Base-by-base conservation (phyloP, 352 stramenopile species). In the Globisporangium takayamanum region DNA sequence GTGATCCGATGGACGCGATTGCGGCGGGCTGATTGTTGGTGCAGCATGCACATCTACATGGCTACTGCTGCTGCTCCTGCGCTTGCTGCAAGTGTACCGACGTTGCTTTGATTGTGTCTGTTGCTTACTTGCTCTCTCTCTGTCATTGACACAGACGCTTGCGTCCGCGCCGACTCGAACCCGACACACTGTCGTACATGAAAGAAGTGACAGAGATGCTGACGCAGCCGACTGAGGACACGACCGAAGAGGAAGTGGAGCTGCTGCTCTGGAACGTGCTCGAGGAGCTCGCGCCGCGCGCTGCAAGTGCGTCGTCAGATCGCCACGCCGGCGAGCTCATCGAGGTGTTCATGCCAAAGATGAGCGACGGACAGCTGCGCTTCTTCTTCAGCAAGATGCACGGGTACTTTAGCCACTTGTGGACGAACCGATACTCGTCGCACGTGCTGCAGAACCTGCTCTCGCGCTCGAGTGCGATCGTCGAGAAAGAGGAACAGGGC, bases 371-470 rank as follows among this genome's bases (percentile, higher is more conserved):
- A 0, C 84, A 93, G 58, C 68, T 93, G 47, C 79, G 81, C 16
- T 93, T 79, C 55, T 70, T 93, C 52, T 63, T 91, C 51, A 74
- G 78, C 64, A 91, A 93, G 67, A 90, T 93, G 79, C 62, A 72
- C 30, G 80, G 80, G 48, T 93, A 93, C 62, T 71, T 83, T 50
- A 89, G 79, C 53, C 84, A 93, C 44, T 61, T 93, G 50, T 93
- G 84, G 84, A 93, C 84, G 28, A 93, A 93, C 55, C 84, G 84
- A 28, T 93, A 93, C 72, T 93, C 84, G 54, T 93, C 84, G 12
- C 84, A 93, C 64, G 84, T 93, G 58, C 69, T 93, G 50, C 84
- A 93, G 67, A 68, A 89, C 50, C 5, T 93, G 18, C 69, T 93
- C 26, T 84, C 79, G 39, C 71, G 78, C n/a, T 66, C 69, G 16